Percentiles rank a stretch among this genome's conserved stretches.
Evolutionary conservation across 2,329 filamentous ascomycete genomes (phyloP).

Genomic region (Arthrobotrys megalospora): DNA sequence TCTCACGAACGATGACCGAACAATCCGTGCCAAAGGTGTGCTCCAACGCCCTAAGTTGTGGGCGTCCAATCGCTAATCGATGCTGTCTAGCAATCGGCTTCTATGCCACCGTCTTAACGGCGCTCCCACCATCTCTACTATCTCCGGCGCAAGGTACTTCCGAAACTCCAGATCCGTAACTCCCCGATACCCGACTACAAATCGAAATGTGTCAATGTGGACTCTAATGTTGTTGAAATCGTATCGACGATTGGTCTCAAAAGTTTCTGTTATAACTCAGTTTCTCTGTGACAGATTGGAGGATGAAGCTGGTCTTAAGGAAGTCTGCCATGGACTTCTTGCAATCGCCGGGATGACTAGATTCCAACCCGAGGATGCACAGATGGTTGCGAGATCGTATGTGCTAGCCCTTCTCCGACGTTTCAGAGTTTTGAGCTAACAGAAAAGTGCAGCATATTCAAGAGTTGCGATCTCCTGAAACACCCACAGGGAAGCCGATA

Average conservation of each 20-base stretch:
- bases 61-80: slow-evolving; percentile 5
- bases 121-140: slow-evolving; percentile 48
- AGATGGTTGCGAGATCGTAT: slow-evolving; percentile 67
- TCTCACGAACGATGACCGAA: slow-evolving; percentile 77
- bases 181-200: slow-evolving; percentile 31
- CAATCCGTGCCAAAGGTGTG: slow-evolving; percentile 74
- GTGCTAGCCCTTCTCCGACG: not conserved
- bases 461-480: slow-evolving; percentile 73
- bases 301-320: slow-evolving; percentile 70
- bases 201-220: slow-evolving; percentile 29
- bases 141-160: slow-evolving; percentile 67
- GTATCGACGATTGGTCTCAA: slow-evolving; percentile 64
- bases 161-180: slow-evolving; percentile 64
- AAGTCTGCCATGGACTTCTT: slow-evolving; percentile 74
- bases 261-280: slow-evolving; percentile 75
- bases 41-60: not conserved
- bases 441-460: slow-evolving; percentile 68
- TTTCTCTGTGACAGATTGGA: slow-evolving; percentile 78
- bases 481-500: slow-evolving; percentile 77
- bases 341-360: slow-evolving; percentile 74
- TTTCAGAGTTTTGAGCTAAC: slow-evolving; percentile 16
- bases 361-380: slow-evolving; percentile 74
- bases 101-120: slow-evolving; percentile 54
- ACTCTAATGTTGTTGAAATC: slow-evolving; percentile 52
- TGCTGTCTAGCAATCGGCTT: slow-evolving; percentile 55